Base-by-base conservation (phyloP, 352 stramenopile species). In the Pythium coloratum region DNA sequence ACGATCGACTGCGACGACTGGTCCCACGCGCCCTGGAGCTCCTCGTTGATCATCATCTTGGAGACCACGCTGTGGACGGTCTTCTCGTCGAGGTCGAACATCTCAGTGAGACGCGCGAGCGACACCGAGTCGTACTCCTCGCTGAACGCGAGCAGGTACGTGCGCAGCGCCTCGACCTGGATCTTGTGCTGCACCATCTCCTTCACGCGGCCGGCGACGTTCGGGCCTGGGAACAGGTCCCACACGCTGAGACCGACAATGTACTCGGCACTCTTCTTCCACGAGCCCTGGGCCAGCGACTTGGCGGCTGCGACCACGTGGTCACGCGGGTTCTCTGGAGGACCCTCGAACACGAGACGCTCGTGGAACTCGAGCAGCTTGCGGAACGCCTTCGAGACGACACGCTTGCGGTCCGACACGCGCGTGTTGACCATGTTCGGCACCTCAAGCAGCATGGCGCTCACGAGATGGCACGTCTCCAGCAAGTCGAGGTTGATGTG, bases 41-140 rank as follows among this genome's bases (percentile, higher is more conserved):
- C 97, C 55, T 97, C 88, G 70, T 98, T 99, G 82, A 99, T 98
- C 86, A 99, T 99, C 96, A 99, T 99, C 77, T 99, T 99, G 55
- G 92, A 99, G 36, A 99, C 93, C n/a, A 99, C 90, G 62, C 84
- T 96, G 83, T 99, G 96, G 59, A 98, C 96, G 44, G 96, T 97
- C 78, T 95, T 97, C 64, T 97, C 92, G 28, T 94, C 89, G 58
- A 99, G 88, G 62, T 98, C 95, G 78, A 99, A 99, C 91, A 99
- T 99, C 64, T 96, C 90, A 73, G 94, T 99, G 33, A 99, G 81
- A 32, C 97, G 94, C 30, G 75, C 81, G 36, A 99, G 82, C 50
- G 87, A 97, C 55, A 99, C 81, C 51, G 95, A 97, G 64, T 99
- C 97, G 75, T 99, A 99, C 73, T 98, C 89, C 24, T 89, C 81